Evolutionary conservation across 2,329 filamentous ascomycete genomes (phyloP).

Genomic region (Botrytis deweyae): DNA sequence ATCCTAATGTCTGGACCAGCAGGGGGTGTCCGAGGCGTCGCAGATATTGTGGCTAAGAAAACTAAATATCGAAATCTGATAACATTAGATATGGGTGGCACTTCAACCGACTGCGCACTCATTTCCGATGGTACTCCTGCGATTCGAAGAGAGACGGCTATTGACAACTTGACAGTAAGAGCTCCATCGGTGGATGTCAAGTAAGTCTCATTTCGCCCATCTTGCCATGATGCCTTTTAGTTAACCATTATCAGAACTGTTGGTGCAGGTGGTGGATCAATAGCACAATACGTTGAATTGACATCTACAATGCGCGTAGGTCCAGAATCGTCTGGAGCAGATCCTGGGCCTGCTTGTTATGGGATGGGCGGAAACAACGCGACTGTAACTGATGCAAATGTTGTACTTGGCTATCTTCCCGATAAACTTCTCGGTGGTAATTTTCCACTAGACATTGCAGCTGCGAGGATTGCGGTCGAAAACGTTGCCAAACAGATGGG

Average conservation of each 20-base stretch:
- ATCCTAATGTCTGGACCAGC: conserved; percentile 13
- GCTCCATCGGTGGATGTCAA: conserved; percentile 14
- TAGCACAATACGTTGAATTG: conserved; percentile 15
- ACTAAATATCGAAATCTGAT: conserved; percentile 14
- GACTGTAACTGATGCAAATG: conserved; percentile 11
- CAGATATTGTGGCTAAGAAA: conserved; percentile 6
- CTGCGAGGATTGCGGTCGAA: conserved; percentile 6
- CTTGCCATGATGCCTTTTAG: neutral
- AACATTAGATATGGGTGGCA: conserved; percentile 16
- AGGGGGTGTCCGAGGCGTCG: conserved; percentile 1
- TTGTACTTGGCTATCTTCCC: conserved; percentile 15
- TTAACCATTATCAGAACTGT: neutral
- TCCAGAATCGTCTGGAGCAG: conserved; percentile 17
- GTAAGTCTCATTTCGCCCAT: neutral
- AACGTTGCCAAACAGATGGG: conserved; percentile 10
- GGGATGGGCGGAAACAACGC: conserved; percentile 2
- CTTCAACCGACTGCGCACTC: conserved; percentile 4
- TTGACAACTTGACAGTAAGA: conserved; percentile 11
- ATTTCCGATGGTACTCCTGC: conserved; percentile 1
- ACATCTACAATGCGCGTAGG: conserved; percentile 14
- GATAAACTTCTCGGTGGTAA: conserved; percentile 12
- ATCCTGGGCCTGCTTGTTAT: conserved; percentile 17
- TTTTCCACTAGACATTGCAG: conserved; percentile 11
- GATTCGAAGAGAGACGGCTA: conserved; percentile 7
- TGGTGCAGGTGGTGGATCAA: conserved; percentile 15